phyloP scores from a whole-genome alignment of 2,329 filamentous ascomycete species.

The Truncatella angustata region DNA sequence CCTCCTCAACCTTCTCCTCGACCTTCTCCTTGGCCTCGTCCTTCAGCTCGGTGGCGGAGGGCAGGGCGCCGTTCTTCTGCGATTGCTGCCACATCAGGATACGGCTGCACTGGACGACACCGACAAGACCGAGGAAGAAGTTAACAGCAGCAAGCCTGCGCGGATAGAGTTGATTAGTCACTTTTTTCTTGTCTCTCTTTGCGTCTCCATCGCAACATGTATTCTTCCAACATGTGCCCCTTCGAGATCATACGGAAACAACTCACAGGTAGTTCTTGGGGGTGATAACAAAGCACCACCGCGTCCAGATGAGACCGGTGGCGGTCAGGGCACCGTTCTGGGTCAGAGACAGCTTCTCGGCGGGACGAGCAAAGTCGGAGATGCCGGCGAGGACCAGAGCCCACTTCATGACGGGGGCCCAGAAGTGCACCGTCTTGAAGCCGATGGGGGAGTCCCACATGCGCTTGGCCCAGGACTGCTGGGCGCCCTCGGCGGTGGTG shows the following conservation, averaged over 20 bases:
- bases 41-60: conserved; percentile 25
- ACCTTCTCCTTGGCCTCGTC: conserved; percentile 26
- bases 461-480: conserved; percentile 65
- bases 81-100: conserved; percentile 67
- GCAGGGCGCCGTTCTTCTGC: conserved; percentile 46
- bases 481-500: conserved; percentile 51
- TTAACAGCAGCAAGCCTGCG: conserved; percentile 79
- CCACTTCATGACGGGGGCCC: conserved; percentile 99
- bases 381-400: conserved; percentile 87
- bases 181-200: too few relatives aligned
- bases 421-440: conserved; percentile 96
- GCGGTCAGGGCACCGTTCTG: conserved; percentile 88
- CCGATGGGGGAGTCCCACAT: conserved; percentile 83
- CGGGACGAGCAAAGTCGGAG: conserved; percentile 86
- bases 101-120: conserved; percentile 75
- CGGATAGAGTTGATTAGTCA: not conserved
- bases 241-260: too few relatives aligned
- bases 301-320: conserved; percentile 95
- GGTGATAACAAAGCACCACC: conserved; percentile 97
- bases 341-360: conserved; percentile 86
- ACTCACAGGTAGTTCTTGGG: conserved; percentile 84
- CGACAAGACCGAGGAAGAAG: conserved; percentile 93
- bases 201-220: too few relatives aligned
- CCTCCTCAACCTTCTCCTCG: conserved; percentile 13
- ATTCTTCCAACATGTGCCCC: too few relatives aligned